These are phyloP conservation scores for Galeopsis tetrahit DNA, from an alignment of 257 asterid genomes.

Conservation along the genomic window DNA sequence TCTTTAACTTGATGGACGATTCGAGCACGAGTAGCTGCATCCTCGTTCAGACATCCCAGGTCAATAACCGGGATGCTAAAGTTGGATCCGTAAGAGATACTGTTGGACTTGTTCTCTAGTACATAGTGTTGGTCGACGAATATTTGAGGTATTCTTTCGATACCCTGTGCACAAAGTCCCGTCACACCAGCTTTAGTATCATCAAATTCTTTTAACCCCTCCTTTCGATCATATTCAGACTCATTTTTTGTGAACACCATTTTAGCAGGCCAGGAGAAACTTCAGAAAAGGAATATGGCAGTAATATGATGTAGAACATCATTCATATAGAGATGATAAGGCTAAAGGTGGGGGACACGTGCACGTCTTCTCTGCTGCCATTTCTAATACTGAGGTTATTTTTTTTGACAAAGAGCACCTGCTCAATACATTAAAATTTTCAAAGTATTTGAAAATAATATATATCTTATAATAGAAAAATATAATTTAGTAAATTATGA, in stretches of 20 bases:
- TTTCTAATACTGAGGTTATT: too few relatives aligned
- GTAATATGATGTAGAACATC: too few relatives aligned
- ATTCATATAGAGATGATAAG: too few relatives aligned
- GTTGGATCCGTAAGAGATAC: not conserved
- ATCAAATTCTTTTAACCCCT: constrained; percentile 14
- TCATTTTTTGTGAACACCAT: not conserved
- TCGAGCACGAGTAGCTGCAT: not conserved
- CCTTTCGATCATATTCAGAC: constrained; percentile 8
- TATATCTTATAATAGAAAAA: too few relatives aligned
- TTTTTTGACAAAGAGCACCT: too few relatives aligned
- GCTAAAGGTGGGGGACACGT: too few relatives aligned
- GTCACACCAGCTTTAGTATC: constrained; percentile 29
- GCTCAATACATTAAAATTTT: too few relatives aligned
- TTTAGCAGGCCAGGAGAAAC: not conserved
- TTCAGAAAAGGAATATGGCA: too few relatives aligned
- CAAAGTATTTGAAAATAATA: too few relatives aligned
- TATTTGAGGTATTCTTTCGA: constrained; percentile 29
- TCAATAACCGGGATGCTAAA: constrained; percentile 32
- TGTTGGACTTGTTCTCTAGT: not conserved
- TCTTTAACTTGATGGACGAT: constrained; percentile 14
- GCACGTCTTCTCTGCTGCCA: too few relatives aligned
- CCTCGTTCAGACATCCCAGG: not conserved
- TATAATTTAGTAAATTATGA: too few relatives aligned
- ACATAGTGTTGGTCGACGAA: constrained; percentile 22
- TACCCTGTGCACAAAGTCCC: constrained; percentile 37